phyloP scores from a whole-genome alignment of 2,329 filamentous ascomycete species.

The Colletotrichum acutatum region DNA sequence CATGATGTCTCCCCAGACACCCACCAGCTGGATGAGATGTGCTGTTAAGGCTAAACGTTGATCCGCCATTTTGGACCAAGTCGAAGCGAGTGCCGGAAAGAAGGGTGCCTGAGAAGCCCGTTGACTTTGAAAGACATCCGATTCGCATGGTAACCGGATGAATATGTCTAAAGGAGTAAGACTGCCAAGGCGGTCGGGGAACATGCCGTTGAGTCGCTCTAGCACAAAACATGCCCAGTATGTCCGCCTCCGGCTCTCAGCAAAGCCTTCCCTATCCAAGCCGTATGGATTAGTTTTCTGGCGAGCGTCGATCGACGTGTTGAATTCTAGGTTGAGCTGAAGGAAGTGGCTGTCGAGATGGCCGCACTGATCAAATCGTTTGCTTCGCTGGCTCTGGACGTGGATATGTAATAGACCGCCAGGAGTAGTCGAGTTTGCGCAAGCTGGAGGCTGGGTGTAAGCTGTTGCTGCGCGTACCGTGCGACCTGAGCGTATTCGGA shows the following conservation, averaged over 20 bases:
- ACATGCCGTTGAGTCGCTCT: slow-evolving; percentile 73
- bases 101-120: slow-evolving; percentile 66
- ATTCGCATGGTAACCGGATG: slow-evolving; percentile 72
- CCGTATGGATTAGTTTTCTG: slow-evolving; percentile 63
- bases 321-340: slow-evolving; percentile 72
- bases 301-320: slow-evolving; percentile 53
- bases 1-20: slow-evolving; percentile 74
- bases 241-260: slow-evolving; percentile 75
- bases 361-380: slow-evolving; percentile 74
- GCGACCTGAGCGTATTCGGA: slow-evolving; percentile 62
- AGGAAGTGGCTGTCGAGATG: slow-evolving; percentile 67
- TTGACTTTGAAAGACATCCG: slow-evolving; percentile 71
- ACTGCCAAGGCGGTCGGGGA: slow-evolving; percentile 62
- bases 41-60: slow-evolving; percentile 63
- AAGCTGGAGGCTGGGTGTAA: slow-evolving; percentile 62
- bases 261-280: slow-evolving; percentile 66
- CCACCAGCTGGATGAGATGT: slow-evolving; percentile 70
- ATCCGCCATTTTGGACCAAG: slow-evolving; percentile 37
- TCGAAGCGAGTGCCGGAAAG: slow-evolving; percentile 63
- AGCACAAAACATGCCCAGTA: slow-evolving; percentile 79
- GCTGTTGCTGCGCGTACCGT: slow-evolving; percentile 60
- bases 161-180: slow-evolving; percentile 74
- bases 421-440: slow-evolving; percentile 76
- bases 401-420: slow-evolving; percentile 72
- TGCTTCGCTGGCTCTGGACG: slow-evolving; percentile 67